Base-by-base conservation (phyloP, 352 stramenopile species). In the Phytophthora europaea region DNA sequence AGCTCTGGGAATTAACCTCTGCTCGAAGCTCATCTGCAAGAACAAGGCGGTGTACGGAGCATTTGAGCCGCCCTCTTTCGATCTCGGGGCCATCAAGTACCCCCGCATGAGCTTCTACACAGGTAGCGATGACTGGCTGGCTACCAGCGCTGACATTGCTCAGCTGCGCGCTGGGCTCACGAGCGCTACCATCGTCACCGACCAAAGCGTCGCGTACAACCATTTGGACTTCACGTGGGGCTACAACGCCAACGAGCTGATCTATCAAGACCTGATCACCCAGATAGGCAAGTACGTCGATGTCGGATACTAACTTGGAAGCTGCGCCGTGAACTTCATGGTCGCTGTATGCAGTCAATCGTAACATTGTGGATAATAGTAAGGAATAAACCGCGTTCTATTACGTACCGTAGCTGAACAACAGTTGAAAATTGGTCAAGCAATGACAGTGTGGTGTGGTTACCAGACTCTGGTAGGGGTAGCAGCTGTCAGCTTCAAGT, bases 191-290 rank as follows among this genome's bases (percentile, higher is more conserved):
- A 82, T 91, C 59, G 50, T 93, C 43, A 78, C 67, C 52, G 82
- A 92, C 59, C 76, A 70, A 67, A 80, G 67, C 50, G 65, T 87
- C 51, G 33, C 61, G 67, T 91, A 84, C 72, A 91, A 89, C 66
- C 84, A 92, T 73, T 60, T 93, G 45, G 85, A 93, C 74, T 93
- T 87, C 70, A 91, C 82, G 28, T 93, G 85, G 85, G 81, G 74
- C n/a, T 84, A 76, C 72, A 89, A 91, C 43, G 81, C 76, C 33
- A 76, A 76, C 38, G 77, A 88, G 31, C 62, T 81, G 23, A 75
- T 93, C 56, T 93, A 93, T 67, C 52, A 82, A 65, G 71, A 88
- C 28, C 52, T 93, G 48, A 73, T 92, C 51, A 60, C 67, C 4
- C 79, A 93, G 20, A 88, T 93, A 59, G 77, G 81, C 62, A 61